Evolutionary conservation across 441 rosid species (phyloP).

Genomic region (Syzygium syzygioides): DNA sequence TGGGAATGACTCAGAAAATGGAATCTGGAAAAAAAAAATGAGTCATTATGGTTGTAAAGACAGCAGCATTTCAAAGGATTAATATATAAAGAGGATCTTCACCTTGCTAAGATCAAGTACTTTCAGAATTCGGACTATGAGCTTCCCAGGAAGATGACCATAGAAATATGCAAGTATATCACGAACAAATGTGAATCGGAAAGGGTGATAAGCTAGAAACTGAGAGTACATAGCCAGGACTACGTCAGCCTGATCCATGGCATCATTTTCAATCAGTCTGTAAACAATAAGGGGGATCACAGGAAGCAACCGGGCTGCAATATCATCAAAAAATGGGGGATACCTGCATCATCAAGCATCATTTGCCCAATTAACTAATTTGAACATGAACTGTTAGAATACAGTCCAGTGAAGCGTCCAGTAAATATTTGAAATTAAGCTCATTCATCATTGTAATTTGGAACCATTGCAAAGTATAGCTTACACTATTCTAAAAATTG

Average conservation of each 20-base stretch:
- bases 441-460: neutral
- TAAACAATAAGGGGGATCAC: constrained; percentile 88
- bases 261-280: constrained; percentile 91
- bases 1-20: constrained; percentile 93
- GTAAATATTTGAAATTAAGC: neutral
- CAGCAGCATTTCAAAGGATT: neutral
- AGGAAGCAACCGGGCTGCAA: constrained; percentile 84
- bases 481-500: neutral
- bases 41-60: neutral
- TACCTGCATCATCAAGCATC: constrained; percentile 37
- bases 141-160: constrained; percentile 84
- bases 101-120: constrained; percentile 93
- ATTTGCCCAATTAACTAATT: neutral
- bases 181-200: constrained; percentile 91
- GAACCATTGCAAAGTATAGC: neutral
- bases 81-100: constrained; percentile 6
- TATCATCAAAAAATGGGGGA: constrained; percentile 93
- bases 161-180: constrained; percentile 95
- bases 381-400: neutral
- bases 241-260: constrained; percentile 66
- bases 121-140: constrained; percentile 59
- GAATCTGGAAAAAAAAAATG: constrained; percentile 48
- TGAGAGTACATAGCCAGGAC: constrained; percentile 50
- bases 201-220: constrained; percentile 77
- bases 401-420: neutral